Percentiles rank a stretch among this genome's conserved stretches.
phyloP scores from a whole-genome alignment of 2,329 filamentous ascomycete species.

The Hortaea sp. region DNA sequence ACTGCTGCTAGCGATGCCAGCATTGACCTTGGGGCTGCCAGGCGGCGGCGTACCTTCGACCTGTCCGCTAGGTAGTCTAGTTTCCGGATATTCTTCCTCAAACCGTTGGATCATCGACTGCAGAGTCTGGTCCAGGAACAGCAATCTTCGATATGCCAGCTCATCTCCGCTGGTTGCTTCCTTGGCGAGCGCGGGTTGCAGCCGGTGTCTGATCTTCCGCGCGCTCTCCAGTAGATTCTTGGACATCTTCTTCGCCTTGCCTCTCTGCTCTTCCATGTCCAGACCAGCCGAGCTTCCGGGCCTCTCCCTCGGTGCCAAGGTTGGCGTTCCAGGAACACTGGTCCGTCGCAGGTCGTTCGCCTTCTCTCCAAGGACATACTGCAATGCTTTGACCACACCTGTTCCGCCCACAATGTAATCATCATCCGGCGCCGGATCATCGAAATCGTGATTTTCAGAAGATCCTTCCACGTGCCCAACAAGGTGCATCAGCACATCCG shows the following conservation, averaged over 20 bases:
- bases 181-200: conserved; percentile 74
- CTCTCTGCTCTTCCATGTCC: conserved; percentile 25
- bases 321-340: conserved; percentile 26
- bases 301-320: conserved; percentile 31
- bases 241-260: conserved; percentile 82
- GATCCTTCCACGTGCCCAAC: conserved; percentile 58
- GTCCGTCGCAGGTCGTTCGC: conserved; percentile 36
- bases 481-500: conserved; percentile 77
- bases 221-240: conserved; percentile 81
- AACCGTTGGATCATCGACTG: conserved; percentile 89
- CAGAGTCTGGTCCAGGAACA: conserved; percentile 81
- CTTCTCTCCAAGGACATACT: conserved; percentile 79
- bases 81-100: conserved; percentile 92
- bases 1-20: background rate
- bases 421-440: conserved; percentile 68
- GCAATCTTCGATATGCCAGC: conserved; percentile 65
- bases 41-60: conserved; percentile 5
- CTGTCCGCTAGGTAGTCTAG: conserved; percentile 40
- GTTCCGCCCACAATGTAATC: conserved; percentile 95
- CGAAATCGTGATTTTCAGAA: conserved; percentile 45
- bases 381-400: conserved; percentile 85
- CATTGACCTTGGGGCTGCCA: conserved; percentile 1
- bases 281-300: conserved; percentile 18
- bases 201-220: conserved; percentile 71
- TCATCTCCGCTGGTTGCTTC: conserved; percentile 63